Conservation (phyloP, 306 rosid species). For the Fagus crenata region DNA sequence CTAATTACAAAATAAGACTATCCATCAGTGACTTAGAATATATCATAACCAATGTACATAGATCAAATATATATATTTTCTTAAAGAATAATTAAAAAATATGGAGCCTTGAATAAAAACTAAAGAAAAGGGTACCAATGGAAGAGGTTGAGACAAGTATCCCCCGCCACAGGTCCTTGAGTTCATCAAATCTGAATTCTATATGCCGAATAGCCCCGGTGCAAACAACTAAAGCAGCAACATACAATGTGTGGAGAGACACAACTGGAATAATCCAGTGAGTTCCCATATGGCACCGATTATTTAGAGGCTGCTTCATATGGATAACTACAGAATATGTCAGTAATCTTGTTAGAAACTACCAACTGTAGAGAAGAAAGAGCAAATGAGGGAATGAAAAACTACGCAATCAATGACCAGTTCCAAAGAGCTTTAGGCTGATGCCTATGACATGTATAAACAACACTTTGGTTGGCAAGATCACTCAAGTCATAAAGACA, state of each 20-base stretch:
- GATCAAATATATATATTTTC: not conserved
- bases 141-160: constrained; percentile 66
- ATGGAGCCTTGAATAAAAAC: constrained; percentile 21
- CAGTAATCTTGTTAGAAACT: constrained; percentile 31
- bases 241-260: constrained; percentile 66
- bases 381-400: constrained; percentile 10
- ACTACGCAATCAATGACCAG: not conserved
- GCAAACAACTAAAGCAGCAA: constrained; percentile 67
- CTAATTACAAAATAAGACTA: not conserved
- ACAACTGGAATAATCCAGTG: constrained; percentile 68
- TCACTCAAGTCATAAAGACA: not conserved
- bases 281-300: constrained; percentile 72
- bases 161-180: constrained; percentile 92
- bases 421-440: constrained; percentile 18
- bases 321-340: constrained; percentile 61
- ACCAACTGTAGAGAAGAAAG: constrained; percentile 4
- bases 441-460: constrained; percentile 5
- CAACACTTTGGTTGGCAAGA: not conserved
- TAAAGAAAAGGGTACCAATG: constrained; percentile 61
- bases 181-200: constrained; percentile 94
- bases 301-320: constrained; percentile 58
- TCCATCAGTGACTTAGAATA: not conserved
- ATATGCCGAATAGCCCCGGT: constrained; percentile 78
- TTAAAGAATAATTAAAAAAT: not conserved
- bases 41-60: not conserved